Conservation (phyloP, 2,329 filamentous ascomycete genomes). For the Penicillium sp. region DNA sequence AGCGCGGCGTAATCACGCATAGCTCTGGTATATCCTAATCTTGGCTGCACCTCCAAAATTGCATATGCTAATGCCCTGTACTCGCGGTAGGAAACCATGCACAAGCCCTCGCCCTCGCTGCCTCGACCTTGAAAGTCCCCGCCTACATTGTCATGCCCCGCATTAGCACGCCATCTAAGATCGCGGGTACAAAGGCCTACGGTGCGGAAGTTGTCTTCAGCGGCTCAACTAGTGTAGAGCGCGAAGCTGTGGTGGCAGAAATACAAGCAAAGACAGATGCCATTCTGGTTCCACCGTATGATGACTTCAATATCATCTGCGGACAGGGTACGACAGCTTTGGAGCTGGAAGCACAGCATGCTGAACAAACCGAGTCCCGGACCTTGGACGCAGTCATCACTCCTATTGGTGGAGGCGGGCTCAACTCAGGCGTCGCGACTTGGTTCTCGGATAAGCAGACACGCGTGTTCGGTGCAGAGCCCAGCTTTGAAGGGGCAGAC, state of each 20-base stretch:
- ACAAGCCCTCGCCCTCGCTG: conserved; percentile 84
- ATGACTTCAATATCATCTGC: conserved; percentile 86
- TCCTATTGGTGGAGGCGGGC: conserved; percentile 82
- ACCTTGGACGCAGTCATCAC: conserved; percentile 69
- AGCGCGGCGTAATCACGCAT: conserved; percentile 79
- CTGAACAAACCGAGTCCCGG: conserved; percentile 45
- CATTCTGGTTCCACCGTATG: conserved; percentile 80
- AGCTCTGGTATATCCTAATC: conserved; percentile 63
- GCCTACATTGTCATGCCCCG: conserved; percentile 88
- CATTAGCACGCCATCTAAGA: conserved; percentile 82
- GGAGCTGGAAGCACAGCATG: conserved; percentile 74
- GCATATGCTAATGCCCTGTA: neutral
- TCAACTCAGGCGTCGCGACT: conserved; percentile 78
- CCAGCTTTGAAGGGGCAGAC: conserved; percentile 75
- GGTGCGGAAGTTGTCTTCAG: conserved; percentile 76
- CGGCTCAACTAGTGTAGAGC: conserved; percentile 73
- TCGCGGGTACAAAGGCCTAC: conserved; percentile 74
- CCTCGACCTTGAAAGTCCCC: conserved; percentile 66
- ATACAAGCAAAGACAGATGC: conserved; percentile 71
- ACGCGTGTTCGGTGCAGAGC: conserved; percentile 81
- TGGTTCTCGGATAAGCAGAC: conserved; percentile 66
- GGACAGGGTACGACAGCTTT: conserved; percentile 88
- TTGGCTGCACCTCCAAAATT: neutral
- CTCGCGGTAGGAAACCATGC: conserved; percentile 77
- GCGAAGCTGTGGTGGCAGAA: conserved; percentile 69